These are phyloP conservation scores for Globisporangium nodosum DNA, from an alignment of 352 stramenopile genomes.

Conservation along the genomic window DNA sequence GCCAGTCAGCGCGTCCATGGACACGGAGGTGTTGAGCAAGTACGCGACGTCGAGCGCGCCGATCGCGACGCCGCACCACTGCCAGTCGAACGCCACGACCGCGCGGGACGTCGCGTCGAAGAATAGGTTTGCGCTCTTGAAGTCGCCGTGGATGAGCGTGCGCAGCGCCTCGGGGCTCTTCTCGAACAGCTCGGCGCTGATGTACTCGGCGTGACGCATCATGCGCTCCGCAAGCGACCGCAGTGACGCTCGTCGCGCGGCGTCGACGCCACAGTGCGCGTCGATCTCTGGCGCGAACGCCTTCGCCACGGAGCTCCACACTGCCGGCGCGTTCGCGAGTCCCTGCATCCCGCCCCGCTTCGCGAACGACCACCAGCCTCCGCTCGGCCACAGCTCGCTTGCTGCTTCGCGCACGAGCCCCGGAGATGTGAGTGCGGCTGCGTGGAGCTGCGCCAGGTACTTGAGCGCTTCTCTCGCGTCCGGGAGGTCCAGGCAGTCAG, in stretches of 20 bases:
- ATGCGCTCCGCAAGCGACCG: slow-evolving; percentile 37
- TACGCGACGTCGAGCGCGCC: slow-evolving; percentile 63
- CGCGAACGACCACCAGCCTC: slow-evolving; percentile 53
- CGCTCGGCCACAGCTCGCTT: slow-evolving; percentile 31
- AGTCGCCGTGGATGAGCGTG: slow-evolving; percentile 62
- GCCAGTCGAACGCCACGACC: slow-evolving; percentile 69
- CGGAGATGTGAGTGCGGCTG: slow-evolving; percentile 19
- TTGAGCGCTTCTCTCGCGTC: slow-evolving; percentile 36
- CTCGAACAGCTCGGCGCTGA: slow-evolving; percentile 36
- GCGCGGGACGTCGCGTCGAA: slow-evolving; percentile 35
- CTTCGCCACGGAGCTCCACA: slow-evolving; percentile 38
- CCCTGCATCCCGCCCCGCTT: slow-evolving; percentile 42
- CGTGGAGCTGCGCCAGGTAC: slow-evolving; percentile 50
- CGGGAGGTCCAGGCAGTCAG: slow-evolving; percentile 25
- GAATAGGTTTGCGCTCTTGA: slow-evolving; percentile 71
- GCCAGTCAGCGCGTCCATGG: slow-evolving; percentile 30
- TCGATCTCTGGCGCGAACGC: slow-evolving; percentile 22
- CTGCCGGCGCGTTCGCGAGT: slow-evolving; percentile 23
- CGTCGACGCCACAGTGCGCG: not conserved
- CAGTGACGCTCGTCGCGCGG: slow-evolving; percentile 1
- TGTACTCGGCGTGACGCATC: slow-evolving; percentile 38
- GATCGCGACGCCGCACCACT: slow-evolving; percentile 59
- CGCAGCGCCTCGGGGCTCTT: slow-evolving; percentile 13
- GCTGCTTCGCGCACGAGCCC: slow-evolving; percentile 21
- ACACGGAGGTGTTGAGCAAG: slow-evolving; percentile 60